Percentiles rank a stretch among this genome's conserved stretches.
Evolutionary conservation across 495 filamentous ascomycete species (phyloP).

Genomic region (Penicillium robsamsonii): DNA sequence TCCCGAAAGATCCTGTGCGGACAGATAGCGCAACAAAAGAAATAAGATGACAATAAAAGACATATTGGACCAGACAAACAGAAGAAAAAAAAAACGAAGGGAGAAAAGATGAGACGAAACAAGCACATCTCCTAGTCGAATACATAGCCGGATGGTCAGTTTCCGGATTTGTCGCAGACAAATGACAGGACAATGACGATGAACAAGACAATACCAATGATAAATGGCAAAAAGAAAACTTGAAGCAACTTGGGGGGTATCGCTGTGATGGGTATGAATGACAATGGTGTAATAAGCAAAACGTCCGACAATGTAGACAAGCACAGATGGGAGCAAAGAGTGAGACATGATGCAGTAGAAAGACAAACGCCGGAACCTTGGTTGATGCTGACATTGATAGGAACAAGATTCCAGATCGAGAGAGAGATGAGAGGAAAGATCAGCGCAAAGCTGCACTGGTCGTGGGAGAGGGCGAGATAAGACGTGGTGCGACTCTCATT

Average conservation of each 20-base stretch:
- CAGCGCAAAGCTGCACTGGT: not conserved
- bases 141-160: not conserved
- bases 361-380: slow-evolving; percentile 22
- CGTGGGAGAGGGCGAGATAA: not conserved
- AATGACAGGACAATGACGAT: not conserved
- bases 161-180: not conserved
- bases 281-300: slow-evolving; percentile 19
- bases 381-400: slow-evolving; percentile 6
- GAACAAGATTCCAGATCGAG: slow-evolving; percentile 6
- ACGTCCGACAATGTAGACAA: slow-evolving; percentile 14
- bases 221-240: slow-evolving; percentile 12
- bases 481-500: slow-evolving; percentile 10
- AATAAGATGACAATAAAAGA: not conserved
- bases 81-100: not conserved
- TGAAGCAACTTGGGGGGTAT: slow-evolving; percentile 29
- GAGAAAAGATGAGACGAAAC: not conserved
- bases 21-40: slow-evolving; percentile 12
- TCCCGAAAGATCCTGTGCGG: slow-evolving; percentile 14
- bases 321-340: slow-evolving; percentile 20
- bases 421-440: not conserved
- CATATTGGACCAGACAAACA: not conserved
- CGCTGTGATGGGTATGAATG: slow-evolving; percentile 27
- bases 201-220: slow-evolving; percentile 4
- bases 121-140: slow-evolving; percentile 1
- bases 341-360: slow-evolving; percentile 24